A percentile compares a stretch with the other conserved stretches of the same genome.
Evolutionary conservation across 2,329 filamentous ascomycete genomes (phyloP).

Genomic region (Fusarium transvaalense): DNA sequence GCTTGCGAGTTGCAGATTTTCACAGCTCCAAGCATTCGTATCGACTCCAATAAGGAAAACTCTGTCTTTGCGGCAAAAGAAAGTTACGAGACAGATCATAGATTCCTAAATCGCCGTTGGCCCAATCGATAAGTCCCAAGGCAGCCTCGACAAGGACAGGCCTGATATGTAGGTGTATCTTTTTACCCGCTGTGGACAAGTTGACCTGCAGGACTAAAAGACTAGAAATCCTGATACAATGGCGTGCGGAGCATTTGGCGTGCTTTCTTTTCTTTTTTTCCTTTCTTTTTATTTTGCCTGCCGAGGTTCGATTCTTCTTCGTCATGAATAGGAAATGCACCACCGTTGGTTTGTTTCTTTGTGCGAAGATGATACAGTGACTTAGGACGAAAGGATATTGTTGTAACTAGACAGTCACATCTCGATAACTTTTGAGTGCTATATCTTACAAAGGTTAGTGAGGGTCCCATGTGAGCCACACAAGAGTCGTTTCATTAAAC

Average conservation of each 20-base stretch:
- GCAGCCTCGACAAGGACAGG: not conserved
- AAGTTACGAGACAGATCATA: conserved; percentile 4
- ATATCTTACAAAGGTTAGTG: not conserved
- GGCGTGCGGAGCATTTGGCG: not conserved
- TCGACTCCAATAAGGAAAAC: not conserved
- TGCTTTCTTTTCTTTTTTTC: conserved; percentile 7
- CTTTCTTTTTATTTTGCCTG: too few relatives aligned
- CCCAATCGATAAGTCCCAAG: not conserved
- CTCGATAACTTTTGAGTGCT: not conserved
- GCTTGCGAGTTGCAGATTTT: not conserved
- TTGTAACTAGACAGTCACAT: not conserved
- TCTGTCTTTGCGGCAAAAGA: not conserved
- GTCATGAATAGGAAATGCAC: not conserved
- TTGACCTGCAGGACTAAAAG: not conserved
- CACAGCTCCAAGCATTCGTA: not conserved
- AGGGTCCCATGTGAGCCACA: not conserved
- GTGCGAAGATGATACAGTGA: not conserved
- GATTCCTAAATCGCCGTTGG: not conserved
- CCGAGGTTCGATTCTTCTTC: not conserved
- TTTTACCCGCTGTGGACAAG: not conserved
- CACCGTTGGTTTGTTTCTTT: not conserved
- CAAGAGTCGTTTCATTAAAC: not conserved
- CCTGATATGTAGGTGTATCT: not conserved
- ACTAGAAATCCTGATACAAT: not conserved
- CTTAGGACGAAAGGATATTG: not conserved